phyloP scores from a whole-genome alignment of 2,329 filamentous ascomycete genomes.

The Microdochium nivale region DNA sequence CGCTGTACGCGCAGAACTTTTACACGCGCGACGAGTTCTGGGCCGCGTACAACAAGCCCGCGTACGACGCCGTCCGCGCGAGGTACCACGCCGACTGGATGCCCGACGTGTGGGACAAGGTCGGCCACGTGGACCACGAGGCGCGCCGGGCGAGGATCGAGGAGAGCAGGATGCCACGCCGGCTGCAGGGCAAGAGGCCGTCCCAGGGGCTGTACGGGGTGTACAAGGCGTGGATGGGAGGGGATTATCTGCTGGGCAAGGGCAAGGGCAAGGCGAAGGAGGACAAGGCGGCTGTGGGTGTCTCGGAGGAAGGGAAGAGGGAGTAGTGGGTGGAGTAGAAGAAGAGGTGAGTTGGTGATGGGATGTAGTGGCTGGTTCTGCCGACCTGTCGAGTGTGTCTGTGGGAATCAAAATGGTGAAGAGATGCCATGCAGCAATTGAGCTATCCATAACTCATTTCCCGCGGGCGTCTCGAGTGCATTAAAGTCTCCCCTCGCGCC shows the following conservation, averaged over 20 bases:
- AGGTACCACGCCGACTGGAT: constrained; percentile 52
- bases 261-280: constrained; percentile 4
- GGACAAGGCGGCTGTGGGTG: background rate
- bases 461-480: too few species aligned
- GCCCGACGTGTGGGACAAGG: constrained; percentile 61
- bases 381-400: too few species aligned
- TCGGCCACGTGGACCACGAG: constrained; percentile 37
- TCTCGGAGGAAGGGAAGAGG: background rate
- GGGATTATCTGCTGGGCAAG: constrained; percentile 36
- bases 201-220: constrained; percentile 37
- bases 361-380: too few species aligned
- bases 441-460: too few species aligned
- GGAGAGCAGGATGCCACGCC: constrained; percentile 21
- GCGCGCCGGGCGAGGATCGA: constrained; percentile 20
- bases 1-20: constrained; percentile 62
- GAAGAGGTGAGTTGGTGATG: background rate
- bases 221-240: constrained; percentile 31
- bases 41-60: constrained; percentile 49
- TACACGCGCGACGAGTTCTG: constrained; percentile 63
- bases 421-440: too few species aligned
- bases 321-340: background rate
- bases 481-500: too few species aligned
- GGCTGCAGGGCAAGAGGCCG: constrained; percentile 29
- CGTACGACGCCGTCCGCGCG: constrained; percentile 48
- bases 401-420: too few species aligned